Percentiles rank a stretch among this genome's conserved stretches.
These are phyloP conservation scores for Ustilago xerochloae DNA, from an alignment of 1,284 basidiomycete genomes.

Conservation along the genomic window DNA sequence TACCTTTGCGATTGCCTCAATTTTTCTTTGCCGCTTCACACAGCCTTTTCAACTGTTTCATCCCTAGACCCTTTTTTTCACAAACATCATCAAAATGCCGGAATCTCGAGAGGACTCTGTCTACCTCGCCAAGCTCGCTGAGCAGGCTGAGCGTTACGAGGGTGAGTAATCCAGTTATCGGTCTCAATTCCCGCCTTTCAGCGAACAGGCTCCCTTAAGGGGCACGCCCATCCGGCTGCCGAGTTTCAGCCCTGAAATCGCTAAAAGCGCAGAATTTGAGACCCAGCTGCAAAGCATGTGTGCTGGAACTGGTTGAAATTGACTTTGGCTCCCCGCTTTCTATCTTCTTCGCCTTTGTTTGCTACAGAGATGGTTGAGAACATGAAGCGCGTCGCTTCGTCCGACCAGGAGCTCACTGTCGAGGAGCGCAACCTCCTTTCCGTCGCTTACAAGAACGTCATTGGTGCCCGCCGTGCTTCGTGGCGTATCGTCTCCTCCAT, in stretches of 20 bases:
- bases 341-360: background rate
- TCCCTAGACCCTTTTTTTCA: constrained; percentile 34
- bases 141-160: constrained; percentile 69
- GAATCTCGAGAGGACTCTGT: constrained; percentile 67
- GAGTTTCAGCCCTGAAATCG: background rate
- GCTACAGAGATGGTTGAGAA: constrained; percentile 68
- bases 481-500: constrained; percentile 99
- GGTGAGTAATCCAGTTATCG: constrained; percentile 47
- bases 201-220: no score
- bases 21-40: background rate
- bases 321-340: background rate
- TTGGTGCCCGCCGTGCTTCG: constrained; percentile 97
- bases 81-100: constrained; percentile 55
- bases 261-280: background rate
- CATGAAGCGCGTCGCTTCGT: constrained; percentile 69
- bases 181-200: background rate
- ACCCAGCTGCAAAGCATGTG: background rate
- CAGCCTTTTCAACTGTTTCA: constrained; percentile 22
- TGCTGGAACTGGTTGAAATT: background rate
- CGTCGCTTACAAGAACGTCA: constrained; percentile 99
- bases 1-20: background rate
- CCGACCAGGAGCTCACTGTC: constrained; percentile 82
- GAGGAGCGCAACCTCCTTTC: constrained; percentile 99
- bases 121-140: constrained; percentile 69
- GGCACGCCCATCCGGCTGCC: background rate